phyloP scores from a whole-genome alignment of 495 filamentous ascomycete species.

The Penicillium samsonianum region DNA sequence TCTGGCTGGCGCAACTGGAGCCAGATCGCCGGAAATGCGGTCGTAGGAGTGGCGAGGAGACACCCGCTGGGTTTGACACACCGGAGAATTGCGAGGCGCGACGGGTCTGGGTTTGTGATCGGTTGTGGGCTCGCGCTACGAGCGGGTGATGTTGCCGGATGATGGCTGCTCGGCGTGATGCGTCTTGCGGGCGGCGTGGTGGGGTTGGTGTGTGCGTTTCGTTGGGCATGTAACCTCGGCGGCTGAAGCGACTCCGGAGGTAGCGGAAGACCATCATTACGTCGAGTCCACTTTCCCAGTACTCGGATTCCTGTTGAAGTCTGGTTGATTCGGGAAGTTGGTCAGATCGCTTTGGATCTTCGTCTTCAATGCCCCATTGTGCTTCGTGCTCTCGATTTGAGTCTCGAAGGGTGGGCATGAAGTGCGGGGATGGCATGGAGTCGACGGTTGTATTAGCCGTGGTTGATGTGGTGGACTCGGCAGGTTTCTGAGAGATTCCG shows the following conservation, averaged over 20 bases:
- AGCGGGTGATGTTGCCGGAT: conserved; percentile 87
- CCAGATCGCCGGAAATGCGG: conserved; percentile 54
- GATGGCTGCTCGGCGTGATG: conserved; percentile 74
- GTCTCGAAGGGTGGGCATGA: conserved; percentile 47
- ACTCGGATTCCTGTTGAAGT: conserved; percentile 57
- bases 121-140: conserved; percentile 57
- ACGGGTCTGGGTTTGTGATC: conserved; percentile 50
- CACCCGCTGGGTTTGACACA: conserved; percentile 47
- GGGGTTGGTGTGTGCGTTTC: conserved; percentile 35
- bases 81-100: conserved; percentile 50
- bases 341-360: conserved; percentile 38
- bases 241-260: conserved; percentile 72
- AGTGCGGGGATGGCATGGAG: conserved; percentile 44
- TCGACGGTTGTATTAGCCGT: conserved; percentile 26
- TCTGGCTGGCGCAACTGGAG: conserved; percentile 78
- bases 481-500: conserved; percentile 13
- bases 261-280: conserved; percentile 87
- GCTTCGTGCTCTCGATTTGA: conserved; percentile 53
- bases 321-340: conserved; percentile 36
- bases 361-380: conserved; percentile 70
- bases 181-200: conserved; percentile 55
- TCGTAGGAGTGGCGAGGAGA: conserved; percentile 42
- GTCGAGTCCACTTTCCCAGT: conserved; percentile 88
- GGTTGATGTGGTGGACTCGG: conserved; percentile 21
- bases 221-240: conserved; percentile 39